Conservation (phyloP, 2,329 filamentous ascomycete species). For the Claviceps arundinis region DNA sequence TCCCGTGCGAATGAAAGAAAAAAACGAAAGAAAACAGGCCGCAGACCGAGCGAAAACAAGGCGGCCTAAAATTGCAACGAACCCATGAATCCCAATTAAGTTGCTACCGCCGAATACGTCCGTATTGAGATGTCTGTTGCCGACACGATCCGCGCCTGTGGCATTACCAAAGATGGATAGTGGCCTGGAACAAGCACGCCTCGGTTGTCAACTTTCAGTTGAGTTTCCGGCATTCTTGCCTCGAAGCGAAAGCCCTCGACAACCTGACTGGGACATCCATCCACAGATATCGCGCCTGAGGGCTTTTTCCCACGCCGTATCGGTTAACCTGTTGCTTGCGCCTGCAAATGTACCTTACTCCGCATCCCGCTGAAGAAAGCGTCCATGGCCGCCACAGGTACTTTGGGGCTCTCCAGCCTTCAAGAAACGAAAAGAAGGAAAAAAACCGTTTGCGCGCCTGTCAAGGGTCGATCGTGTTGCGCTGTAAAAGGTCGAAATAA, state of each 20-base stretch:
- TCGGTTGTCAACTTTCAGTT: neutral
- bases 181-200: neutral
- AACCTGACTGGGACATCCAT: neutral
- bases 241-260: neutral
- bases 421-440: neutral
- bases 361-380: neutral
- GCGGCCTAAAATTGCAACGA: neutral
- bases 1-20: neutral
- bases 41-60: neutral
- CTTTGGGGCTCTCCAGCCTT: neutral
- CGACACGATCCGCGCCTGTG: neutral
- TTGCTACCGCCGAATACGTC: neutral
- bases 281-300: neutral
- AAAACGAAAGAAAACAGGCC: neutral
- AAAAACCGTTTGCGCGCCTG: neutral
- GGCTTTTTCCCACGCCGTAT: neutral
- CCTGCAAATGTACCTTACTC: neutral
- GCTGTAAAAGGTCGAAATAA: neutral
- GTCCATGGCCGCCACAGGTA: neutral
- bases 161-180: too few relatives aligned
- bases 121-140: neutral
- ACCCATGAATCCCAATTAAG: neutral
- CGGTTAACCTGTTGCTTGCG: neutral
- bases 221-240: neutral
- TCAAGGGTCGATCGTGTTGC: slow-evolving; percentile 1